Conservation (phyloP, 352 stramenopile species). For the Globisporangium okanoganense region DNA sequence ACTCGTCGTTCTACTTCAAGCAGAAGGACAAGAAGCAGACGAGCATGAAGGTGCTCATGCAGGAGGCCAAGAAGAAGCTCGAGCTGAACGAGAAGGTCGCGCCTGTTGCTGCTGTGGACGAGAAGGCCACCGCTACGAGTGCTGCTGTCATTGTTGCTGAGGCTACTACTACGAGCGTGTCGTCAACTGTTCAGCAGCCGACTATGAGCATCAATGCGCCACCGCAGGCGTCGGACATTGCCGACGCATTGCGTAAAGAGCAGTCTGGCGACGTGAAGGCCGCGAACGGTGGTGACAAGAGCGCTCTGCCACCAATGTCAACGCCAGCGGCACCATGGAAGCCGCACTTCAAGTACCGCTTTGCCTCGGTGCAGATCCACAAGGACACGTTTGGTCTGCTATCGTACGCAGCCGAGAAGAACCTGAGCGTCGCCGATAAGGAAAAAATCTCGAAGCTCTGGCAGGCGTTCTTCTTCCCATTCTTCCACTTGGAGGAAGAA, state of each 20-base stretch:
- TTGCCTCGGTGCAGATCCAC: constrained; percentile 76
- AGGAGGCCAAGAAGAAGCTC: constrained; percentile 83
- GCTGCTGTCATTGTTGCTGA: constrained; percentile 20
- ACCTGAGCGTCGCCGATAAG: constrained; percentile 72
- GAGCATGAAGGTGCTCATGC: constrained; percentile 92
- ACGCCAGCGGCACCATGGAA: constrained; percentile 33
- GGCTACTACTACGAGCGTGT: not conserved
- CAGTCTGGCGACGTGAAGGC: constrained; percentile 17
- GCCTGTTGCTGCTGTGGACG: constrained; percentile 3
- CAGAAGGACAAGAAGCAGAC: constrained; percentile 98
- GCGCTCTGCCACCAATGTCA: not conserved
- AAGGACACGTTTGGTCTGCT: constrained; percentile 79
- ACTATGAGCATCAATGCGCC: constrained; percentile 25
- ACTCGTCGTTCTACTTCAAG: constrained; percentile 99
- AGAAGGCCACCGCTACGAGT: not conserved
- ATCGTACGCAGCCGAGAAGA: constrained; percentile 82
- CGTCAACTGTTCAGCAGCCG: constrained; percentile 2
- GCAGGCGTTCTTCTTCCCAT: constrained; percentile 82
- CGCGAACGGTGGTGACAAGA: constrained; percentile 4
- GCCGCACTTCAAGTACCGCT: constrained; percentile 71
- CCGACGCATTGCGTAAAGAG: constrained; percentile 61
- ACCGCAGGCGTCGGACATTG: constrained; percentile 54
- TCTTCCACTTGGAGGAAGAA: constrained; percentile 80
- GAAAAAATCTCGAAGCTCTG: constrained; percentile 84
- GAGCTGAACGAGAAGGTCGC: constrained; percentile 52